Base-by-base conservation (phyloP, 441 rosid genomes). In the Viola pubescens region DNA sequence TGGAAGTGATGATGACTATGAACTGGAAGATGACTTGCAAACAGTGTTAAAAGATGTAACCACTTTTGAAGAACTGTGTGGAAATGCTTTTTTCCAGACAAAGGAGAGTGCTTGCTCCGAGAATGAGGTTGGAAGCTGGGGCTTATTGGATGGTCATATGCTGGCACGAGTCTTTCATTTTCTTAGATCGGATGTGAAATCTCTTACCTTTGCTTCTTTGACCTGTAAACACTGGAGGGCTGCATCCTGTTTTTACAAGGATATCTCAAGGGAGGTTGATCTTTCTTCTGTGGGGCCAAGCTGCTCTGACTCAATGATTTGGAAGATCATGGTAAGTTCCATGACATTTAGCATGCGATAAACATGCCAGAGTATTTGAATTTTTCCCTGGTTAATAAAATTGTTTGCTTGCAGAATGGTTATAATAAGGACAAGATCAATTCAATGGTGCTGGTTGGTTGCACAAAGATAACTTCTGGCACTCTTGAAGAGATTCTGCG, bases 181-280 rank as follows among this genome's bases (percentile, higher is more conserved):
- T 72, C 70, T 94, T 82, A 85, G 86, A 77, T 74, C 82, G 54
- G 98, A 94, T 78, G 52, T 84, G 72, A 82, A 75, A 68, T 81
- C 99, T 62, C 92, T 91, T 58, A 78, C 80, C 48, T 48, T 81
- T 73, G 91, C 97, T 60, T 89, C 99, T 65, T 73, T 82, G 78
- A 87, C 97, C 63, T 94, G 98, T 75, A 89, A 83, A 71, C 92
- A 81, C 61, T 94, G 99, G 99, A 85, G 92, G 68, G 79, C 95
- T 70, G 92, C 88, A 67, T 83, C 70, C 61, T 65, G 75, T 57
- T 87, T 86, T 77, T 94, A 89, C 83, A 86, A 82, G 78, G 81
- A 73, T 65, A 77, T 94, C 61, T 75, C 97, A 59, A 80, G 70
- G 75, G 86, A 81, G 70, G 85, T 89, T 74, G 90, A 89, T 78